Base-by-base conservation (phyloP, 805 yeast species). In the Wickerhamiella alocasiicola region DNA sequence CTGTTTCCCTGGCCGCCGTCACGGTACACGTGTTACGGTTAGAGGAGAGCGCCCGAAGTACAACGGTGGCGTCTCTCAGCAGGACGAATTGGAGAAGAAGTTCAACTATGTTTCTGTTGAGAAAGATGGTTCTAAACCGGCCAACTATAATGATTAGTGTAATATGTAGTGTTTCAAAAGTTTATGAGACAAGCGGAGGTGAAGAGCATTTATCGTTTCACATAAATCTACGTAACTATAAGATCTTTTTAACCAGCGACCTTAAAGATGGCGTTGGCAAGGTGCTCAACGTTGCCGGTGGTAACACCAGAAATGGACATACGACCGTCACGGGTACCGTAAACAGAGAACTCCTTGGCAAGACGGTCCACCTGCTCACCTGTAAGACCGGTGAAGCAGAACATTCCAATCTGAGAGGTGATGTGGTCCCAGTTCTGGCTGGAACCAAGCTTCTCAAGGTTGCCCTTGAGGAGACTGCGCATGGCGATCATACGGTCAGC, bases 341-440 rank as follows among this genome's bases (percentile, higher is more conserved):
- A 88, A 29, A 88, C 78, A 13, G 82, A 75, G 62, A 66, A 78
- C 59, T 82, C 76, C 39, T 71, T 66, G 57, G 81, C 78, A 54
- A 88, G 68, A 49, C 81, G 70, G 39, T 69, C 71, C 42, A 81
- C 94, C 74, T 83, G 88, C 24, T 72, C 78, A 21, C 79, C 66
- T 5, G 71, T 63, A 52, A 88, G 70, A 1, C 95, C 98, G 23
- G 97, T 88, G 65, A 78, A 88, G 26, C 95, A 84, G 60, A 88
- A 88, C 97, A 88, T 88, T 53, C 98, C 98, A 47, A 82, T 80
- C 67, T 91, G 98, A 48, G 69, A 67, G 35, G 76, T 78, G 54
- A 88, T 82, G 63, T 88, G 97, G 50, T 75, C 80, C 97, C 97
- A 88, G 53, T 68, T 72, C 36, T 95, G 95, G 23, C 95, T 94